Percentiles rank a stretch among this genome's conserved stretches.
Conservation (phyloP, 2,329 filamentous ascomycete genomes). For the Metarhizium brunneum region DNA sequence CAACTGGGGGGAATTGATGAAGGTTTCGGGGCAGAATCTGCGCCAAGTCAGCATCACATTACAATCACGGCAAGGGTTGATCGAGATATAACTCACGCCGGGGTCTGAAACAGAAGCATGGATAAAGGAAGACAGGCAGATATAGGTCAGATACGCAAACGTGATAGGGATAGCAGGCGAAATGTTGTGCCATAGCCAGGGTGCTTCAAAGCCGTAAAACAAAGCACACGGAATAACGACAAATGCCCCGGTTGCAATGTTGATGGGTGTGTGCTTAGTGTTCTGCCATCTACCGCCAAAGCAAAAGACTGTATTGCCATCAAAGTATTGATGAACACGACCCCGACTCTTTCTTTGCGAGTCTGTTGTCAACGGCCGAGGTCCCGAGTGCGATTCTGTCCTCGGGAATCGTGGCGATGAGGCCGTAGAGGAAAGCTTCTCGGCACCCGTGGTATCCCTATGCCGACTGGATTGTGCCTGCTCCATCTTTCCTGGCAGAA, state of each 20-base stretch:
- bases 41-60: conserved; percentile 2
- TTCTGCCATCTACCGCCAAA: conserved; percentile 82
- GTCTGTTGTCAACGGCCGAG: conserved; percentile 11
- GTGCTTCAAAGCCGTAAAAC: conserved; percentile 78
- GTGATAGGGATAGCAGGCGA: conserved; percentile 82
- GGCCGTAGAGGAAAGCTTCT: conserved; percentile 73
- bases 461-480: conserved; percentile 36
- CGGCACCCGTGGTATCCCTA: conserved; percentile 57
- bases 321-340: conserved; percentile 84
- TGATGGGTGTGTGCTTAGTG: conserved; percentile 77
- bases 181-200: conserved; percentile 77
- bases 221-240: conserved; percentile 70
- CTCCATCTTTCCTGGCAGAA: conserved; percentile 50
- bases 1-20: conserved; percentile 72
- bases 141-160: conserved; percentile 84
- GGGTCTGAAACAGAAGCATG: conserved; percentile 90
- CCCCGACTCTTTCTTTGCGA: conserved; percentile 29
- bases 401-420: conserved; percentile 60
- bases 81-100: conserved; percentile 57
- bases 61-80: background rate
- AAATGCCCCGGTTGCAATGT: conserved; percentile 73
- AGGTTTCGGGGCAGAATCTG: conserved; percentile 89
- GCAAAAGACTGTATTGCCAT: conserved; percentile 88
- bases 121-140: conserved; percentile 87
- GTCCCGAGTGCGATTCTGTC: conserved; percentile 25